These are phyloP conservation scores for Cyberlindnera petersonii DNA, from an alignment of 805 yeast genomes.

Conservation along the genomic window DNA sequence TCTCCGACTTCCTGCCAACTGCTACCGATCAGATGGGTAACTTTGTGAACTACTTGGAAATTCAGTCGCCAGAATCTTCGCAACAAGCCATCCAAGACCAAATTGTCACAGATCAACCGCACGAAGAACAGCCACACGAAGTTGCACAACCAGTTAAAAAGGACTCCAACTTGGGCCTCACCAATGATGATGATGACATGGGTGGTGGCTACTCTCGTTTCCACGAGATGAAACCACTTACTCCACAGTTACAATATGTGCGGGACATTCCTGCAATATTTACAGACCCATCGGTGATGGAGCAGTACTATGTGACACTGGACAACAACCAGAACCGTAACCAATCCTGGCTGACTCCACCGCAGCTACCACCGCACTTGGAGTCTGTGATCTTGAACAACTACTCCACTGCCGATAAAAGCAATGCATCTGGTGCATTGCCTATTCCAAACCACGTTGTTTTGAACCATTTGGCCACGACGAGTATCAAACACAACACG, in stretches of 20 bases:
- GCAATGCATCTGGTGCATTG: constrained; percentile 82
- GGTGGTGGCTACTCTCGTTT: constrained; percentile 77
- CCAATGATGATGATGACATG: constrained; percentile 74
- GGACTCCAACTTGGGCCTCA: constrained; percentile 61
- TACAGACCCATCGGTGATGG: constrained; percentile 84
- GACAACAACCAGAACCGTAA: constrained; percentile 64
- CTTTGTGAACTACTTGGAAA: constrained; percentile 87
- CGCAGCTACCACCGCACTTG: constrained; percentile 93
- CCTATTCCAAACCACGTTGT: constrained; percentile 96
- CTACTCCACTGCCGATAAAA: constrained; percentile 54
- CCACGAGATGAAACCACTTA: constrained; percentile 51
- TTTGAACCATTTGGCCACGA: constrained; percentile 90
- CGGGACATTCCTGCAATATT: constrained; percentile 78
- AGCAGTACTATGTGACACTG: constrained; percentile 72
- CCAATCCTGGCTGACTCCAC: constrained; percentile 76
- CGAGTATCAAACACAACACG: constrained; percentile 89
- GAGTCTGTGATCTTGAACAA: constrained; percentile 90
- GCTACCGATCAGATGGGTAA: constrained; percentile 98
- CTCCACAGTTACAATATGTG: constrained; percentile 40
- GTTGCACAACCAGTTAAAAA: constrained; percentile 21
- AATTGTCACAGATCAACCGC: constrained; percentile 19
- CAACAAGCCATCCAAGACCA: constrained; percentile 34
- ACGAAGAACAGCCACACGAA: constrained; percentile 20
- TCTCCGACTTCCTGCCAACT: constrained; percentile 86
- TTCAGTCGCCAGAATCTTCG: constrained; percentile 37